Evolutionary conservation across 2,329 filamentous ascomycete species (phyloP), one percentile per base, ranked within the genome.

Genomic region (Aspergillus vadensis): DNA sequence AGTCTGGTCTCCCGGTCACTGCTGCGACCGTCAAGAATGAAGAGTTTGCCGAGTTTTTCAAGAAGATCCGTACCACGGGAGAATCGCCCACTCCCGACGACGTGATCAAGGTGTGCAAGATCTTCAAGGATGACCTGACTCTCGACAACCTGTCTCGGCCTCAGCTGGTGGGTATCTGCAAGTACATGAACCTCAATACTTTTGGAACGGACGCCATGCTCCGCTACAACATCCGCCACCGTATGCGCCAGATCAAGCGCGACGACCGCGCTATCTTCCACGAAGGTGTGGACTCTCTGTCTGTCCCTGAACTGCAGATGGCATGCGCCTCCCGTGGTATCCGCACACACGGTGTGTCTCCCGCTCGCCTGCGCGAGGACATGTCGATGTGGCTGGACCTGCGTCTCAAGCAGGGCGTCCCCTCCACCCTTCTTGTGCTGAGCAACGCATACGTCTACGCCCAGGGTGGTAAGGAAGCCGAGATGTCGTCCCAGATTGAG

Each of bases 371-470:
- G 73, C 87, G 95, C 55, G 91, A 94, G 65, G 95, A 99, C 74
- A 84, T 99, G 36, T 88, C 92, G 74, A 91, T 92, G 67, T 99
- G 95, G 95, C 84, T 99, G 36, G 92, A 98, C 72, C 86, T 99
- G 57, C 89, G 95, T 73, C 86, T 99, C 57, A 92, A 91, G 80
- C 90, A 97, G 74, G 91, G 92, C 51, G 92, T 99, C n/a, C 95
- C 95, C 1, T 98, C 93, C 1, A 98, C 95, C 0, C 87, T 99
- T 1, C 84, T 99, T 6, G 95, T 99, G 3, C 84, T 99, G 63
- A 96, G 92, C 83, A 99, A 97, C 72, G 95, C 95, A 51, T 99
- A 97, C 79, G 94, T 97, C 86, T 99, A 99, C 79, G 91, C 96
- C 70, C 76, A 78, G 63, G 74, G 74, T 25, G 88, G 90, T 63